These are phyloP conservation scores for Prosopis cineraria DNA, from an alignment of 306 rosid species.

Conservation along the genomic window DNA sequence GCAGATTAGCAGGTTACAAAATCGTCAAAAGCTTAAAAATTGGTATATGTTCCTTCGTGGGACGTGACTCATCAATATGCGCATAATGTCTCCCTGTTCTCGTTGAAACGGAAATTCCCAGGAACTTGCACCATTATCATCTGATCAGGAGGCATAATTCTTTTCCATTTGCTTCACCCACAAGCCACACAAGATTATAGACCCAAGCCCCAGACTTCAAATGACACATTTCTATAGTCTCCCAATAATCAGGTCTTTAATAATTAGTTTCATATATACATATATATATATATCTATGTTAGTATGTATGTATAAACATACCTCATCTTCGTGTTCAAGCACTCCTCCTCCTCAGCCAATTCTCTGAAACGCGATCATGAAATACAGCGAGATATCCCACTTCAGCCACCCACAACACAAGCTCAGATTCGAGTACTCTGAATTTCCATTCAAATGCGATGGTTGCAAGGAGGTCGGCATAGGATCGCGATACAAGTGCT, in stretches of 20 bases:
- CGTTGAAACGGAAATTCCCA: constrained; percentile 55
- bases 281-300: no score
- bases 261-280: constrained; percentile 32
- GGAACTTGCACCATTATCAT: constrained; percentile 44
- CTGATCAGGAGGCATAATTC: constrained; percentile 53
- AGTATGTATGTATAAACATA: no score
- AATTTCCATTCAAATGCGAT: constrained; percentile 88
- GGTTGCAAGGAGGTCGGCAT: constrained; percentile 94
- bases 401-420: constrained; percentile 86
- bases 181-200: constrained; percentile 50
- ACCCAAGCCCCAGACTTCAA: constrained; percentile 2
- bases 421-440: constrained; percentile 68
- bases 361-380: constrained; percentile 45
- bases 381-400: constrained; percentile 78
- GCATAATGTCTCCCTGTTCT: constrained; percentile 41
- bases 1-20: not conserved
- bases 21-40: constrained; percentile 34
- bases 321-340: constrained; percentile 20
- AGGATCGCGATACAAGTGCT: constrained; percentile 81
- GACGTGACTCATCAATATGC: constrained; percentile 46
- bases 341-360: not conserved
- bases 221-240: not conserved
- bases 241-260: not conserved
- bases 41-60: constrained; percentile 50
- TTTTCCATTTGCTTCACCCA: constrained; percentile 51